A percentile compares a stretch with the other conserved stretches of the same genome.
phyloP scores from a whole-genome alignment of 1,284 basidiomycete species.

The Malassezia psittaci region DNA sequence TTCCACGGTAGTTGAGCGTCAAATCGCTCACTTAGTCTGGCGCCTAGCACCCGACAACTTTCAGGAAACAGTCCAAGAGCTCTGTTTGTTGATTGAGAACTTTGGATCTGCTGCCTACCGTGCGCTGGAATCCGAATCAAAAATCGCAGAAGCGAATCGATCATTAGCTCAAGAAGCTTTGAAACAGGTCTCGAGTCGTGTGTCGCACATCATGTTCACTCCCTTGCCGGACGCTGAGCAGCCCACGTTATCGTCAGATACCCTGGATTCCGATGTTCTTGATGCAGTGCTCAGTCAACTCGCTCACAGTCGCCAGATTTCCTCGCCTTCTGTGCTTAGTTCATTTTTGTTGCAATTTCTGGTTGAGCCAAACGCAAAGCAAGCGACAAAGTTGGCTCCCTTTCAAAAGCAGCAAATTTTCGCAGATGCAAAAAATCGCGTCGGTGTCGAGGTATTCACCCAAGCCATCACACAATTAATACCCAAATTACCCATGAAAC shows the following conservation, averaged over 20 bases:
- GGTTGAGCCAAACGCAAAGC: not conserved
- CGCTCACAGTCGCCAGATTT: not conserved
- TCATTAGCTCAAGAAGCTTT: slow-evolving; percentile 1
- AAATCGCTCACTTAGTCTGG: slow-evolving; percentile 36
- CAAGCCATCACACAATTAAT: not conserved
- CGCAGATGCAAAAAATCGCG: not conserved
- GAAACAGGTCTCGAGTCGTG: not conserved
- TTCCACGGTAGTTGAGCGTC: slow-evolving; percentile 58
- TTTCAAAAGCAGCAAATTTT: slow-evolving; percentile 5
- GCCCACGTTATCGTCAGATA: not conserved
- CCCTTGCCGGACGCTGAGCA: not conserved
- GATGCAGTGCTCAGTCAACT: slow-evolving; percentile 10
- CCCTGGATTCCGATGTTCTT: not conserved
- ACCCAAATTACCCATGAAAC: not conserved
- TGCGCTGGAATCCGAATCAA: not conserved
- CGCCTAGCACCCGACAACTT: slow-evolving; percentile 4
- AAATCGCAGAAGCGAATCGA: not conserved
- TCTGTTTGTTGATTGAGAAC: slow-evolving; percentile 4
- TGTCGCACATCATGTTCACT: slow-evolving; percentile 3
- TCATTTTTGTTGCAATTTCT: slow-evolving; percentile 6
- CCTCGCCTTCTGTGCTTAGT: not conserved
- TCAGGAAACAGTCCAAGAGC: slow-evolving; percentile 6
- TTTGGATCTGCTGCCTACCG: not conserved
- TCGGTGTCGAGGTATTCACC: not conserved
- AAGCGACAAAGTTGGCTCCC: not conserved